A percentile compares a stretch with the other conserved stretches of the same genome.
phyloP scores from a whole-genome alignment of 176 grass and related monocot species.

The Hordeum vulgare region DNA sequence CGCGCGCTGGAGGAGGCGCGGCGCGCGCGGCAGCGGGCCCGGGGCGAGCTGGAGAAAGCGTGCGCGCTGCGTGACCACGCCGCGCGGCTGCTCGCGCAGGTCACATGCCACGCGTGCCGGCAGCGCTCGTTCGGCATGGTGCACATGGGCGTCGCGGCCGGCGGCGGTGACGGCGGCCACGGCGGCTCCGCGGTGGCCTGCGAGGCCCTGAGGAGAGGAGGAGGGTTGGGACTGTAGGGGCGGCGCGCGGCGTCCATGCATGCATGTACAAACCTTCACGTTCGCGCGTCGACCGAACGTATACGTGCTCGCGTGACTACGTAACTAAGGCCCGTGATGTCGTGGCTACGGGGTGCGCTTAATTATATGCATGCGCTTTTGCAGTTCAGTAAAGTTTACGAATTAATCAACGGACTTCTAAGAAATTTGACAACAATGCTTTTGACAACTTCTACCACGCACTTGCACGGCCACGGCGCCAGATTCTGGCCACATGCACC shows the following conservation, averaged over 20 bases:
- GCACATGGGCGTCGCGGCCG: constrained; percentile 21
- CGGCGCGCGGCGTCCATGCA: no score
- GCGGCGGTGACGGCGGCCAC: constrained; percentile 30
- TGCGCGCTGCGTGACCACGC: constrained; percentile 58
- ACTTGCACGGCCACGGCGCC: no score
- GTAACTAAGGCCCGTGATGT: no score
- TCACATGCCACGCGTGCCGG: constrained; percentile 83
- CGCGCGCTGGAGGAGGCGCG: constrained; percentile 60
- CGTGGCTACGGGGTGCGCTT: no score
- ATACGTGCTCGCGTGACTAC: no score
- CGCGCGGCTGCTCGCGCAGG: constrained; percentile 46
- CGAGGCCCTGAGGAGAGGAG: constrained; percentile 25
- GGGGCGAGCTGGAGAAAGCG: constrained; percentile 65
- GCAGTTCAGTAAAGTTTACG: no score
- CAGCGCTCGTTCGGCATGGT: constrained; percentile 40
- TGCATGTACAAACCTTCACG: neutral
- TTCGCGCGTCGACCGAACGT: no score
- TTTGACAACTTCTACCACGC: no score
- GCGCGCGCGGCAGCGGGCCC: constrained; percentile 63
- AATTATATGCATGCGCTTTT: no score
- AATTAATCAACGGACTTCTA: no score
- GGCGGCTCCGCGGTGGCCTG: constrained; percentile 19
- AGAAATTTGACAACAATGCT: no score
- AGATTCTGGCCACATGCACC: no score
- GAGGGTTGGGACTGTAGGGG: constrained; percentile 3